phyloP scores from a whole-genome alignment of 2,329 filamentous ascomycete genomes.

The Aspergillus terreus region DNA sequence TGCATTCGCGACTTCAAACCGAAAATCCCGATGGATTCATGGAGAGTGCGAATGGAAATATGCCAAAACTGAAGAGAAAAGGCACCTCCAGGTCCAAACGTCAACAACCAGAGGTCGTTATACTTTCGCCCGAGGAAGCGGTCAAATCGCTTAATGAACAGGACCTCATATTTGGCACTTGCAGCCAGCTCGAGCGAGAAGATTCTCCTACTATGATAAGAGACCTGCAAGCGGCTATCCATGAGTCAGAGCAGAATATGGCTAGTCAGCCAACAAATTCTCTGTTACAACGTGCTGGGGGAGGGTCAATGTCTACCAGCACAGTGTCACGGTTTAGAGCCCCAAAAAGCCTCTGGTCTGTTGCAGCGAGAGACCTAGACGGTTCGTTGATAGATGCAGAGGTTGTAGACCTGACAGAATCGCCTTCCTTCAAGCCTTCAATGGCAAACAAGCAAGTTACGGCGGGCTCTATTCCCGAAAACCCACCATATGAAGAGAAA shows the following conservation, averaged over 20 bases:
- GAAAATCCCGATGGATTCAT: conserved; percentile 1
- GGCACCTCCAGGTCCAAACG: conserved; percentile 19
- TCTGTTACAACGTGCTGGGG: neutral
- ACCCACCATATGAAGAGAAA: neutral
- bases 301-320: conserved; percentile 6
- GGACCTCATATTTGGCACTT: conserved; percentile 80
- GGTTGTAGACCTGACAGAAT: conserved; percentile 55
- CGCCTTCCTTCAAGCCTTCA: neutral
- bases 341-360: conserved; percentile 61
- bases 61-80: conserved; percentile 13
- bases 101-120: conserved; percentile 47
- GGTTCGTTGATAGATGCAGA: conserved; percentile 63
- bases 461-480: neutral
- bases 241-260: conserved; percentile 26
- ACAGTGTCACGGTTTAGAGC: conserved; percentile 23
- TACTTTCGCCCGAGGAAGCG: conserved; percentile 68
- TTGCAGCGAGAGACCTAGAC: conserved; percentile 62
- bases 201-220: conserved; percentile 60
- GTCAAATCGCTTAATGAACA: conserved; percentile 63
- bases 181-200: conserved; percentile 73
- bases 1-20: conserved; percentile 8
- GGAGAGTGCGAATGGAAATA: neutral
- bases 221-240: conserved; percentile 29
- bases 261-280: conserved; percentile 1
- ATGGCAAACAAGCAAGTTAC: neutral